Percentiles rank a stretch among this genome's conserved stretches.
These are phyloP conservation scores for Xanthoconium stramineum DNA, from an alignment of 768 basidiomycete genomes.

Conservation along the genomic window DNA sequence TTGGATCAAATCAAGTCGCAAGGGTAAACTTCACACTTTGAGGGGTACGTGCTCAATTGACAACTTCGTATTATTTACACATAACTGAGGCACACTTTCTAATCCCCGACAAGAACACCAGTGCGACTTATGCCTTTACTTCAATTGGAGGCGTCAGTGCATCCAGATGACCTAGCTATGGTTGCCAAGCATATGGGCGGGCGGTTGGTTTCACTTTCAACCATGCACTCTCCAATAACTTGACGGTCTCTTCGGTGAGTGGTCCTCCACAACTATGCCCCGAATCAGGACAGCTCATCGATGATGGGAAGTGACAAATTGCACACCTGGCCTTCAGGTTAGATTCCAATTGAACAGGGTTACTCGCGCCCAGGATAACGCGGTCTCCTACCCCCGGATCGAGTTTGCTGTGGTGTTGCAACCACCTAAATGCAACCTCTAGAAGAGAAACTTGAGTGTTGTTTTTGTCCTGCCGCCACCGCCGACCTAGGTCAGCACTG, in stretches of 20 bases:
- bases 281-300: not conserved
- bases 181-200: not conserved
- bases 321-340: slow-evolving; percentile 14
- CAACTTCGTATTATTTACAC: not conserved
- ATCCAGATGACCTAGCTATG: no score
- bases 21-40: no score
- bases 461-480: slow-evolving; percentile 8
- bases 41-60: not conserved
- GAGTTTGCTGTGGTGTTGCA: slow-evolving; percentile 21
- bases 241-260: slow-evolving; percentile 5
- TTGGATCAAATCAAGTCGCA: no score
- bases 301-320: not conserved
- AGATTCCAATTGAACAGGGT: slow-evolving; percentile 33
- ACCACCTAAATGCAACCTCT: slow-evolving; percentile 20
- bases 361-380: slow-evolving; percentile 38
- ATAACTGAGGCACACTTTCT: no score
- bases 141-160: no score
- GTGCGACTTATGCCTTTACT: no score
- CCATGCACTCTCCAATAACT: slow-evolving; percentile 1
- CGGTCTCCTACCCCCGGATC: slow-evolving; percentile 17
- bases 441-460: slow-evolving; percentile 1
- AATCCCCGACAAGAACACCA: no score
- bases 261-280: not conserved
- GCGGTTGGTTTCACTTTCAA: slow-evolving; percentile 6
- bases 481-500: not conserved